phyloP scores from a whole-genome alignment of 306 rosid species.

The Begonia fuchsioides region DNA sequence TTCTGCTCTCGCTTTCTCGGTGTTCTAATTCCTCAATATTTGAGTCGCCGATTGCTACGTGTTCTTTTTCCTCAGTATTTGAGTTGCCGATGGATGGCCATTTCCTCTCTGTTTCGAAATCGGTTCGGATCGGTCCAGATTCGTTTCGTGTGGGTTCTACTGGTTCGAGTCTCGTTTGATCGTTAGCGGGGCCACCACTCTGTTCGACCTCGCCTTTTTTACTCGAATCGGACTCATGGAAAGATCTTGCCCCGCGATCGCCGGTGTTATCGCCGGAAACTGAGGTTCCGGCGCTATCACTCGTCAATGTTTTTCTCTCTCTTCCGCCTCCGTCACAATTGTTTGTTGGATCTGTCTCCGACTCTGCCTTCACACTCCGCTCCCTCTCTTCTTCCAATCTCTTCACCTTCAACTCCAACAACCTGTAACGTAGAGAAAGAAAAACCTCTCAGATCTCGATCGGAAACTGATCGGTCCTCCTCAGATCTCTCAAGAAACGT shows the following conservation, averaged over 20 bases:
- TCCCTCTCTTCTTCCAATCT: conserved; percentile 33
- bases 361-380: conserved; percentile 10
- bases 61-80: background rate
- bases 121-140: conserved; percentile 11
- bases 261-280: conserved; percentile 16
- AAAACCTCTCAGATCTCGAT: conserved; percentile 19
- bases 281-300: conserved; percentile 8
- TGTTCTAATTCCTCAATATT: background rate
- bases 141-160: background rate
- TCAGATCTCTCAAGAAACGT: conserved; percentile 21
- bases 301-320: conserved; percentile 4
- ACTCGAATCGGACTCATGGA: conserved; percentile 42
- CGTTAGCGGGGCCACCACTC: conserved; percentile 13
- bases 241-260: conserved; percentile 27
- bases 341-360: background rate
- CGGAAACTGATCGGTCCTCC: background rate
- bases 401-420: conserved; percentile 45
- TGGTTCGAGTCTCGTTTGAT: conserved; percentile 1
- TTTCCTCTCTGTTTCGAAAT: conserved; percentile 7
- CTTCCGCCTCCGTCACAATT: conserved; percentile 2
- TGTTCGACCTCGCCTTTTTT: conserved; percentile 15
- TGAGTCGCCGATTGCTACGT: conserved; percentile 6
- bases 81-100: conserved; percentile 11
- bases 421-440: conserved; percentile 24
- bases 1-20: background rate